Evolutionary conservation across 208 protist genomes (phyloP), one percentile per base, ranked within the genome.

Genomic region (Naegleria fowleri): DNA sequence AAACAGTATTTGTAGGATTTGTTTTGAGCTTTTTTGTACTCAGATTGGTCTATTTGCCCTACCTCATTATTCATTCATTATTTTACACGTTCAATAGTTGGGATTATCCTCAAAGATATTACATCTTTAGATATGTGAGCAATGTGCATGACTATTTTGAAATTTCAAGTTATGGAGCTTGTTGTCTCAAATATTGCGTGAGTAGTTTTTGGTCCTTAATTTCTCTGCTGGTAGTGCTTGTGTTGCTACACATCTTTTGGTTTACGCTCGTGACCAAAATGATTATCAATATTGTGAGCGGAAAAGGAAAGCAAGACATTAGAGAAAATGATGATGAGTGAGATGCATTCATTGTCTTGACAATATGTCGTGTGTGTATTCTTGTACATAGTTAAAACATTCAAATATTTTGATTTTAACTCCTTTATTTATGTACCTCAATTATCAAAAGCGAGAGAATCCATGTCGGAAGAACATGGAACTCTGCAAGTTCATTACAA

Each of bases 231-330:
- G 33, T 87, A 9, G 40, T 87, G 1, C 41, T 87, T 3, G 39
- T 87, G 11, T 40, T 16, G 16, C 29, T 87, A 9, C 83, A 87
- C 83, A 51, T 87, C 29, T 87, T 40, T 48, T 87, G 83, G 83
- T 87, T 87, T 19, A 19, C 40, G 0, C 40, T 87, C 1, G 29
- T 87, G 40, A 38, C 43, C 38, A 87, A 87, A 52, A 22, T 87
- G 11, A 29, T 87, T 25, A 52, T 87, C 11, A 87, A 87, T 29
- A 67, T 29, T 15, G 55, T 67, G 3, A 67, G 55, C 3, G 55
- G 55, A 67, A 67, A 67, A 29, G 55, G 22, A 67, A 29, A 29
- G 55, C 11, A 67, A 29, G 55, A 67, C 22, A 67, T 67, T 67
- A 67, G 55, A 67, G 55, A 67, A 67, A 29, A 67, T 29, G 55